phyloP scores from a whole-genome alignment of 495 filamentous ascomycete genomes.

The Geoglossum glabrum region DNA sequence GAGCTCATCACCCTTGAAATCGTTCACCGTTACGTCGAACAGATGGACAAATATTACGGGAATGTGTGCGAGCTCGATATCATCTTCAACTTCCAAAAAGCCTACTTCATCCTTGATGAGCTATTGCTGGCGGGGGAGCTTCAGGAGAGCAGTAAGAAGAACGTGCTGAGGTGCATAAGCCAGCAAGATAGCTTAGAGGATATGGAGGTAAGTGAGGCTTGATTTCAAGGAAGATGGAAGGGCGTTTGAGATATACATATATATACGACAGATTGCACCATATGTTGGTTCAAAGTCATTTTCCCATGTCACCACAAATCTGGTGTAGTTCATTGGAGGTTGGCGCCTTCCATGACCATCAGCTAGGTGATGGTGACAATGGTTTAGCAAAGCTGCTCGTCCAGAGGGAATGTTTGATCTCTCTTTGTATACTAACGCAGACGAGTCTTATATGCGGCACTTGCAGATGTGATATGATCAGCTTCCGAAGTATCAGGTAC shows the following conservation, averaged over 20 bases:
- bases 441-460: neutral
- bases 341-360: constrained; percentile 35
- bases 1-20: constrained; percentile 96
- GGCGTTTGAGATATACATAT: neutral
- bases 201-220: constrained; percentile 64
- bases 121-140: constrained; percentile 88
- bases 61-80: constrained; percentile 99
- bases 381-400: constrained; percentile 57
- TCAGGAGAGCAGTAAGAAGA: constrained; percentile 99
- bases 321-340: constrained; percentile 16
- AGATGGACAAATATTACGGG: constrained; percentile 99
- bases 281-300: constrained; percentile 3
- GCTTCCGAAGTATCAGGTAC: neutral
- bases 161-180: constrained; percentile 80
- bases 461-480: neutral
- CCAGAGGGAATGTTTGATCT: neutral
- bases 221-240: neutral
- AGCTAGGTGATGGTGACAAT: constrained; percentile 95
- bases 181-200: constrained; percentile 91
- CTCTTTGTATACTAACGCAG: neutral
- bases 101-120: constrained; percentile 97
- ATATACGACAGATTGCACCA: neutral
- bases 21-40: constrained; percentile 96
- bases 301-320: constrained; percentile 1
- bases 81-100: constrained; percentile 99